Conservation (phyloP, 805 yeast species). For the Suhomyces sp. region DNA sequence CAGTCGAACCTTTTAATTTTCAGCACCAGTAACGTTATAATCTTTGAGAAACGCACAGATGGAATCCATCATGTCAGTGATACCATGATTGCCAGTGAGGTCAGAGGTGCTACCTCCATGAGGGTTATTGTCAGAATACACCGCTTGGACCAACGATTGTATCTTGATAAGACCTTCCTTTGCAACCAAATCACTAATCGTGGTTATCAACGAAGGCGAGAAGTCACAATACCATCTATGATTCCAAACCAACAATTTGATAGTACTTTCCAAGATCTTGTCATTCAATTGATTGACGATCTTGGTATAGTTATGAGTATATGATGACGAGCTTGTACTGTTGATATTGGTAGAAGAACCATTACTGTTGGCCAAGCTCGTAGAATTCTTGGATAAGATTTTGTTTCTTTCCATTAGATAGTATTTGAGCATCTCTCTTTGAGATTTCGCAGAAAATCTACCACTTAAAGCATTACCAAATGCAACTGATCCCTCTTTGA, state of each 20-base stretch:
- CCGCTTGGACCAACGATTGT: conserved; percentile 66
- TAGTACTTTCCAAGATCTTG: conserved; percentile 63
- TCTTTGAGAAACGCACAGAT: conserved; percentile 47
- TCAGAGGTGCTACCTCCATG: conserved; percentile 7
- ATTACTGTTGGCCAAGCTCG: conserved; percentile 9
- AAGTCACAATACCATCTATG: conserved; percentile 97
- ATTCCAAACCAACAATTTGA: conserved; percentile 91
- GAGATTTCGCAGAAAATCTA: conserved; percentile 79
- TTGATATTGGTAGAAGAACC: conserved; percentile 4
- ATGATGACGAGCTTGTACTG: conserved; percentile 6
- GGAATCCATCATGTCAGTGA: conserved; percentile 54
- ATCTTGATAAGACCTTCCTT: conserved; percentile 80
- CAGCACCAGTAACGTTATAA: conserved; percentile 45
- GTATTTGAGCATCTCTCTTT: conserved; percentile 68
- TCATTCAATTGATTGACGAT: conserved; percentile 47
- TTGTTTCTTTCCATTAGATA: conserved; percentile 52
- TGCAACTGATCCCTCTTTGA: conserved; percentile 84
- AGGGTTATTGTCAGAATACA: conserved; percentile 45
- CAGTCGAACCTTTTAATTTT: too few species aligned
- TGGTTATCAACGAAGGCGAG: conserved; percentile 63
- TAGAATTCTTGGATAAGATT: conserved; percentile 30
- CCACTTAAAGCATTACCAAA: conserved; percentile 68
- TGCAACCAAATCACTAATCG: conserved; percentile 59
- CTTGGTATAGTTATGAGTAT: conserved; percentile 36
- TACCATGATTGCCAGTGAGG: conserved; percentile 47